These are phyloP conservation scores for Podochytrium sp. DNA, from an alignment of 192 early-diverging fungal genomes.

Conservation along the genomic window DNA sequence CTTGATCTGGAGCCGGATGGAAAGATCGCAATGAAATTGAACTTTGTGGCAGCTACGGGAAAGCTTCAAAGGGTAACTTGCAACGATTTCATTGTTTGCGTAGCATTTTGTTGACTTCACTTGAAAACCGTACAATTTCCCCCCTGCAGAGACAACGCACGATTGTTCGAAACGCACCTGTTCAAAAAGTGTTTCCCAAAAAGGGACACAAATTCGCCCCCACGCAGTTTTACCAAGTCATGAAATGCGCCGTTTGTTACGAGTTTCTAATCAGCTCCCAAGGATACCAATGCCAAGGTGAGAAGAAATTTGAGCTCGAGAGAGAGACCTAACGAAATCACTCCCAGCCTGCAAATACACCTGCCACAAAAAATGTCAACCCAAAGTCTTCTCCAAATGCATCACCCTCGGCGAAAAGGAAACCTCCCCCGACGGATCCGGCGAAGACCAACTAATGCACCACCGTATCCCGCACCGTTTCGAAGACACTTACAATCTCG, in stretches of 20 bases:
- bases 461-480: conserved; percentile 98
- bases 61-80: conserved; percentile 23
- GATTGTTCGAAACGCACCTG: conserved; percentile 61
- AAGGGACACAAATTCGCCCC: conserved; percentile 94
- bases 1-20: conserved; percentile 93
- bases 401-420: conserved; percentile 72
- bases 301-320: background rate
- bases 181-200: conserved; percentile 86
- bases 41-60: conserved; percentile 56
- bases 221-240: conserved; percentile 92
- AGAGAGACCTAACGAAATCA: background rate
- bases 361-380: conserved; percentile 89
- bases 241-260: conserved; percentile 95
- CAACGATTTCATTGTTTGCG: no score
- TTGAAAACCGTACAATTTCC: background rate
- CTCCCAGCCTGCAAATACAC: conserved; percentile 84
- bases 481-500: conserved; percentile 79
- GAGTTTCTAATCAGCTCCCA: conserved; percentile 90
- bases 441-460: conserved; percentile 61
- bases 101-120: no score
- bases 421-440: conserved; percentile 47
- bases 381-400: conserved; percentile 88
- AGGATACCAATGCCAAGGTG: conserved; percentile 93
- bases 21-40: conserved; percentile 79
- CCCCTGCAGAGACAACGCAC: conserved; percentile 13